Evolutionary conservation across 1,139 yeast species (phyloP), one percentile per base, ranked within the genome.

Genomic region (Suhomyces wounanorum): DNA sequence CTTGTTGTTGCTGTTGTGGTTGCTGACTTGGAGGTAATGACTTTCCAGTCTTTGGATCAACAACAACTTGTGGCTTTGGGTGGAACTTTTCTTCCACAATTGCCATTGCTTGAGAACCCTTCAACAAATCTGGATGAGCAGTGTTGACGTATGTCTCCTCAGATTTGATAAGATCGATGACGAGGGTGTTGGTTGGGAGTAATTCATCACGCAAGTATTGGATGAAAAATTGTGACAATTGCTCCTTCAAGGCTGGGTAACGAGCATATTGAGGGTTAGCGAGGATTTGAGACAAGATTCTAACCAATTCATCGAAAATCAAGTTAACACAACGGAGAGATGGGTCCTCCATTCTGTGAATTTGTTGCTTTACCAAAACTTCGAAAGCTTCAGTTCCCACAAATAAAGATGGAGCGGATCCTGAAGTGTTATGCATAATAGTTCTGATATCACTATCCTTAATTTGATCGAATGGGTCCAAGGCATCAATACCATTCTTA

Each of bases 321-420:
- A 94, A 82, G 56, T 88, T 84, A 56, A 92, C 91, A 76, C 98
- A 89, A 65, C 96, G 84, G 53, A 89, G 64, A 9, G 96, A 79
- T 10, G 99, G 99, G 59, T 94, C 98, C 71, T 94, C 97, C 77
- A 94, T 90, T 69, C 99, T 83, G 61, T 79, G 85, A 59, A 94
- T 92, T 71, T 94, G 99, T 70, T 94, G 97, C 69, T 89, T 91
- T 43, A 94, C 98, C 61, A 94, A 82, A 18, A 92, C 97, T 70
- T 94, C 99, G 66, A 94, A 94, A 0, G 98, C 98, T 63, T 90
- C 94, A 8, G 99, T 94, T 44, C 98, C 99, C 52, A 94, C 99
- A 72, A 94, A 94, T 61, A 94, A 78, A 5, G 97, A 89, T n/a
- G 99, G 99, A 0, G 97, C 90, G 16, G 97, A 87, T 65, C 99